A percentile compares a stretch with the other conserved stretches of the same genome.
Evolutionary conservation across 495 filamentous ascomycete species (phyloP).

Genomic region (Tuber aestivum): DNA sequence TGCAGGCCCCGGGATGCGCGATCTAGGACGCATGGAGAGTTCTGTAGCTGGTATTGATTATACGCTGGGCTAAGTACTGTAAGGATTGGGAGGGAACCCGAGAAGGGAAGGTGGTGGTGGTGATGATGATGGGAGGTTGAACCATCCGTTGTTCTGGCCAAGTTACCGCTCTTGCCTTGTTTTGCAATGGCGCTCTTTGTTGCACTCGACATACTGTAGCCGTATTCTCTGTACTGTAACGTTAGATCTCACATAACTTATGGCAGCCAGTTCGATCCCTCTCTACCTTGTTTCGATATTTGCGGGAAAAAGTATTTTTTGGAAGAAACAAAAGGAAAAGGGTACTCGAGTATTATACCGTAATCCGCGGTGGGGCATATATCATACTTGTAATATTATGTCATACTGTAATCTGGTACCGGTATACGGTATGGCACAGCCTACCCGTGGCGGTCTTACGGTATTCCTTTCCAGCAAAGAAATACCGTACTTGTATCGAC

Average conservation of each 20-base stretch:
- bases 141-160: too few relatives aligned
- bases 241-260: not conserved
- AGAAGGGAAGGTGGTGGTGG: not conserved
- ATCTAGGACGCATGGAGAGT: not conserved
- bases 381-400: not conserved
- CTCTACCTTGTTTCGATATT: not conserved
- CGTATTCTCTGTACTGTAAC: not conserved
- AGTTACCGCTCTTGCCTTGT: too few relatives aligned
- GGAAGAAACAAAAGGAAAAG: not conserved
- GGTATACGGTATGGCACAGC: not conserved
- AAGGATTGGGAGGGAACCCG: not conserved
- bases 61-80: not conserved
- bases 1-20: not conserved
- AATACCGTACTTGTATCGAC: too few relatives aligned
- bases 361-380: not conserved
- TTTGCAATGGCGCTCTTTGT: too few relatives aligned
- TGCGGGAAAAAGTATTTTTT: not conserved
- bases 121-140: not conserved
- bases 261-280: not conserved
- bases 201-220: too few relatives aligned
- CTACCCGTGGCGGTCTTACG: too few relatives aligned
- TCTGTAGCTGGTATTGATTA: not conserved
- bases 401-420: not conserved
- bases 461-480: too few relatives aligned
- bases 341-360: too few relatives aligned